Evolutionary conservation across 2,329 filamentous ascomycete genomes (phyloP), one percentile per base, ranked within the genome.

Genomic region (Pseudopyricularia cyperi): DNA sequence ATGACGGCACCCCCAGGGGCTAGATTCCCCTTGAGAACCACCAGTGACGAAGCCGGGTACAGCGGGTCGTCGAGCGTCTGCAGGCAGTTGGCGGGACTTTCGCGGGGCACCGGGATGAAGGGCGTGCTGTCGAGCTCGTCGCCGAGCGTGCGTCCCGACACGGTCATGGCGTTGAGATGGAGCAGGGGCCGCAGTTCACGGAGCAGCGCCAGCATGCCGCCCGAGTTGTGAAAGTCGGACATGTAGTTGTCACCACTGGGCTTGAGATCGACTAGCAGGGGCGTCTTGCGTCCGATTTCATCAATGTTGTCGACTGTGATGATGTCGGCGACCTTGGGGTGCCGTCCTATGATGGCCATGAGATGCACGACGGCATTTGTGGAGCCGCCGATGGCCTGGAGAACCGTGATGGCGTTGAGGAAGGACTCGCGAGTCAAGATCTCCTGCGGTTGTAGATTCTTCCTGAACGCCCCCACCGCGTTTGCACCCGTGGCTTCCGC

Each of bases 171-270:
- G 52, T 76, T 73, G 17, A 91, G 87, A 56, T 91, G 76, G 1
- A 96, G 73, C 0, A 96, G 72, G 0, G 84, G 84, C 2, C 82
- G 82, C 17, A 96, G 75, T 22, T 87, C 71, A 58, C 89, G 89
- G 57, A 95, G 79, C 0, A 96, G 80, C 0, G 86, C 85, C 0
- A 85, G 82, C 65, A 93, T 88, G 30, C 90, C 90, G 24, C 90
- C 90, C 50, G 93, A 84, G 54, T 89, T 84, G 66, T 93, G 93
- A 39, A 96, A 82, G 62, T 96, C 89, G 4, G 85, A 87, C 83
- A 95, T 94, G 65, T 89, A 86, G 63, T 89, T 90, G 52, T 85
- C 83, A 1, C 90, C 90, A 54, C 80, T 87, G 0, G 90, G 90
- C n/a, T 90, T 88, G 17, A 95, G 73, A 62, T 94, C 85, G 1